A percentile compares a stretch with the other conserved stretches of the same genome.
phyloP scores from a whole-genome alignment of 345 rosid genomes.

The Noccaea bulbosa region DNA sequence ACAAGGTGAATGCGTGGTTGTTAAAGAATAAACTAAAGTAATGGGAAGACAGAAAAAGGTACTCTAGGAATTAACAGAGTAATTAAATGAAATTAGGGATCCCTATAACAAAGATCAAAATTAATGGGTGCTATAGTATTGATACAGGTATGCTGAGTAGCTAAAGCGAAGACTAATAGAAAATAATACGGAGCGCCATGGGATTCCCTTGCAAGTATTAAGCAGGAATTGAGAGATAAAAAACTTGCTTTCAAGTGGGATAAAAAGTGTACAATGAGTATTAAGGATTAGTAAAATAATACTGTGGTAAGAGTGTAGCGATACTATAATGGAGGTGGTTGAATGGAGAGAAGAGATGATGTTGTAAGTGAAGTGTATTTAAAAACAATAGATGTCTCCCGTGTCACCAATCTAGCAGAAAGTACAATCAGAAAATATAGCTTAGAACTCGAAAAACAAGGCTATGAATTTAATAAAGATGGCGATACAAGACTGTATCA shows the following conservation, averaged over 20 bases:
- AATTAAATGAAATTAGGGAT: background rate
- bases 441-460: background rate
- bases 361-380: background rate
- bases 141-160: background rate
- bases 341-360: background rate
- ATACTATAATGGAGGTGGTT: background rate
- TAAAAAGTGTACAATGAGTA: background rate
- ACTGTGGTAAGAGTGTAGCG: background rate
- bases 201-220: background rate
- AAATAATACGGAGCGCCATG: background rate
- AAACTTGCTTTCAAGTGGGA: background rate
- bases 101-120: background rate
- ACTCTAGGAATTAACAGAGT: background rate
- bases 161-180: background rate
- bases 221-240: background rate
- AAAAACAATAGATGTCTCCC: background rate
- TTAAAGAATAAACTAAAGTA: background rate
- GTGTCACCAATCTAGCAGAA: background rate
- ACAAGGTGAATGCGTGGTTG: background rate
- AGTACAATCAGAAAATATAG: background rate
- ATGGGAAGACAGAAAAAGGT: background rate
- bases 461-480: background rate
- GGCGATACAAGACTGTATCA: background rate
- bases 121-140: background rate
- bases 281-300: background rate